Conservation (phyloP, 139 green algal genomes). For the Tetradesmus obliquus region DNA sequence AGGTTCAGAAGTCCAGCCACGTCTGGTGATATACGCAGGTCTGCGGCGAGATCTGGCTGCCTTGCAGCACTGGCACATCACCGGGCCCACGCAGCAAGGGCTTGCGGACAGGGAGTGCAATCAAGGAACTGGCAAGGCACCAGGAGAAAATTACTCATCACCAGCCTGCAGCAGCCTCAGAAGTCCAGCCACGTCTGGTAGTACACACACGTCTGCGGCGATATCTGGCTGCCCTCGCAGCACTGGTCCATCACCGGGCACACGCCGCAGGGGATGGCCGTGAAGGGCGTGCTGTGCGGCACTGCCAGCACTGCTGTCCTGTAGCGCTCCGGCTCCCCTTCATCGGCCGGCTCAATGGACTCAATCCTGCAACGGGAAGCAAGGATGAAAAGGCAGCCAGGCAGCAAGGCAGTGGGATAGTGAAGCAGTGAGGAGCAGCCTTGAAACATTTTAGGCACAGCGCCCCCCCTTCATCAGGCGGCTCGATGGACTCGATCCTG, state of each 20-base stretch:
- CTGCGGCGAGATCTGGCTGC: conserved; percentile 17
- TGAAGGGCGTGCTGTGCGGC: conserved; percentile 71
- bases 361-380: conserved; percentile 41
- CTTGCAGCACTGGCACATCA: no score
- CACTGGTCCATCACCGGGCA: conserved; percentile 91
- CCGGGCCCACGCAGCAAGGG: no score
- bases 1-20: no score
- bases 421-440: neutral
- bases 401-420: neutral
- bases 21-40: no score
- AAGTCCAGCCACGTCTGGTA: conserved; percentile 83
- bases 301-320: conserved; percentile 54
- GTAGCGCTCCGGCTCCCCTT: conserved; percentile 40
- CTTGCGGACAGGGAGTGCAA: conserved; percentile 41
- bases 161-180: conserved; percentile 46
- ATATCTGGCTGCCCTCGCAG: conserved; percentile 78
- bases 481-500: neutral
- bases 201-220: conserved; percentile 86
- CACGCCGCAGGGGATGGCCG: conserved; percentile 86
- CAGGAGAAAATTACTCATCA: no score
- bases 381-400: neutral
- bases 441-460: no score
- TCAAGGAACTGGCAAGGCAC: no score
- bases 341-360: conserved; percentile 45
- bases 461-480: neutral